Conservation (phyloP, 1,284 basidiomycete species). For the Tausonia pullulans region DNA sequence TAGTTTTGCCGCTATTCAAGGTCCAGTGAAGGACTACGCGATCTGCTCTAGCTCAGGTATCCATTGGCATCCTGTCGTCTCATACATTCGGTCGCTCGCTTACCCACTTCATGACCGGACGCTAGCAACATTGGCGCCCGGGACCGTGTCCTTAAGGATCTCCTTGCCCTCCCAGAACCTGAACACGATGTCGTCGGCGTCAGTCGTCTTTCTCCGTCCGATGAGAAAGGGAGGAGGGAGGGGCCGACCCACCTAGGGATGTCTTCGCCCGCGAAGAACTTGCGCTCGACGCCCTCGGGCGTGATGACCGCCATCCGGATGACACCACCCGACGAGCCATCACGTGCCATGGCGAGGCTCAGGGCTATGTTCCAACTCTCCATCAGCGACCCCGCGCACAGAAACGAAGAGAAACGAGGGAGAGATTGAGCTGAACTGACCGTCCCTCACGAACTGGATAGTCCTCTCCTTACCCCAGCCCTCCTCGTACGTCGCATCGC, state of each 20-base stretch:
- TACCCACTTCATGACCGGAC: neutral
- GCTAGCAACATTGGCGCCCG: slow-evolving; percentile 11
- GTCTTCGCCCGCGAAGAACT: slow-evolving; percentile 90
- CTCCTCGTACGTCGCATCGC: slow-evolving; percentile 92
- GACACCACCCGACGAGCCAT: slow-evolving; percentile 94
- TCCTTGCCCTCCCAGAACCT: slow-evolving; percentile 70
- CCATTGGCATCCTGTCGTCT: too few species aligned
- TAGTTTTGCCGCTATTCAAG: too few species aligned
- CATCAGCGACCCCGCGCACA: neutral
- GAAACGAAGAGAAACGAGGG: neutral
- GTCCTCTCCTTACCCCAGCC: slow-evolving; percentile 90
- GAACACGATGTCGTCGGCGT: too few species aligned
- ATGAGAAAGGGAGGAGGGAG: neutral
- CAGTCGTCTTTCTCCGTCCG: neutral
- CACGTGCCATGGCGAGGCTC: slow-evolving; percentile 89
- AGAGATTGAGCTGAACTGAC: slow-evolving; percentile 43
- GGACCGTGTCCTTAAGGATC: slow-evolving; percentile 36
- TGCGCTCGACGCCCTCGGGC: slow-evolving; percentile 75
- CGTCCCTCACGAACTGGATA: slow-evolving; percentile 89
- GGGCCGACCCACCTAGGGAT: slow-evolving; percentile 45
- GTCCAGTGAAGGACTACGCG: too few species aligned
- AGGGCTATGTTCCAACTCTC: slow-evolving; percentile 51
- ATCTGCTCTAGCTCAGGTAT: too few species aligned
- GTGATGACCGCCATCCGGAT: slow-evolving; percentile 97
- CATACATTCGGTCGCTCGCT: too few species aligned